These are phyloP conservation scores for Alectoria sarmentosa DNA, from an alignment of 495 filamentous ascomycete genomes.

Conservation along the genomic window DNA sequence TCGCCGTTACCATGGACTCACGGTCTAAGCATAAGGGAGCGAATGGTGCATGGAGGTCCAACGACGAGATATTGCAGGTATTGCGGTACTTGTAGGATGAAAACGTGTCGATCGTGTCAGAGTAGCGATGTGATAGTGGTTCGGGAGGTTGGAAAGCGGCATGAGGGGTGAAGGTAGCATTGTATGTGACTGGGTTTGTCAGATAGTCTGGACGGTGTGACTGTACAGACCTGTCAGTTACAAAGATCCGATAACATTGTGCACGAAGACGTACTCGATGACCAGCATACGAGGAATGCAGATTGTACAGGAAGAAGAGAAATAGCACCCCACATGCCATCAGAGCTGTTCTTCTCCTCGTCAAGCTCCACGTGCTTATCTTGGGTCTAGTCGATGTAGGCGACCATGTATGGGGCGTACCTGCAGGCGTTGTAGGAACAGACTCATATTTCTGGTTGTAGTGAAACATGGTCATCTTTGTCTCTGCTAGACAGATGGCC, in stretches of 20 bases:
- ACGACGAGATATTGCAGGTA: constrained; percentile 42
- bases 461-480: not conserved
- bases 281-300: not conserved
- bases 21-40: constrained; percentile 37
- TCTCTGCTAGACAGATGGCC: no score
- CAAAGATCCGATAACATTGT: not conserved
- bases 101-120: constrained; percentile 36
- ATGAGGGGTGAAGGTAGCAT: constrained; percentile 26
- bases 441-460: not conserved
- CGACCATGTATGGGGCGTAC: constrained; percentile 4
- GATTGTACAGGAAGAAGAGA: constrained; percentile 9
- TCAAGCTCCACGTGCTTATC: constrained; percentile 8
- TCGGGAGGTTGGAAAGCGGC: constrained; percentile 37
- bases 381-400: constrained; percentile 4
- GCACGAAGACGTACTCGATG: not conserved
- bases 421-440: constrained; percentile 10
- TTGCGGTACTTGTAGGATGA: constrained; percentile 35
- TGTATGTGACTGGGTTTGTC: constrained; percentile 18
- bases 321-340: not conserved
- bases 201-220: constrained; percentile 25
- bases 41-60: constrained; percentile 43
- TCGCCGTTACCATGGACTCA: constrained; percentile 39
- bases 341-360: constrained; percentile 12
- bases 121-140: constrained; percentile 28
- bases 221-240: constrained; percentile 5